Conservation (phyloP, 2,329 filamentous ascomycete genomes). For the Grosmannia clavigera region DNA sequence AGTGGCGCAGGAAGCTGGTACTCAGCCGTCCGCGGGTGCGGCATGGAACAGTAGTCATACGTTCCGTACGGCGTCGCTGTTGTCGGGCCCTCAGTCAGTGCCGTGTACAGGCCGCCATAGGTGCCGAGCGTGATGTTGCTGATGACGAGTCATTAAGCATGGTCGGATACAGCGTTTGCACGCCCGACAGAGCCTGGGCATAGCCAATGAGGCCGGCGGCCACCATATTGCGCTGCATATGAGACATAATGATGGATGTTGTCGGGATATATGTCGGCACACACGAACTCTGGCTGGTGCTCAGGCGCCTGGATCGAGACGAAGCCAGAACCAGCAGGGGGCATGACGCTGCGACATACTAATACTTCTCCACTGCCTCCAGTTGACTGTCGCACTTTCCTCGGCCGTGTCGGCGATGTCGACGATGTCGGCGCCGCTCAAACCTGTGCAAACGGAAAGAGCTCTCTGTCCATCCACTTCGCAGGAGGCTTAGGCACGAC, state of each 20-base stretch:
- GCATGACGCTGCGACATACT: not conserved
- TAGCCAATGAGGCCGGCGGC: not conserved
- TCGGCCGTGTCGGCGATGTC: not conserved
- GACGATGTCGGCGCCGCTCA: too few species aligned
- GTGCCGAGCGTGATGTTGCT: not conserved
- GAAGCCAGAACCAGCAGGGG: not conserved
- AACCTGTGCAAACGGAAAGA: not conserved
- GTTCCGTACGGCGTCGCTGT: not conserved
- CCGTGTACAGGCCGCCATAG: constrained; percentile 2
- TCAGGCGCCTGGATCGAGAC: too few species aligned
- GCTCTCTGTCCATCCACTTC: too few species aligned
- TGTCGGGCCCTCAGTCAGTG: not conserved
- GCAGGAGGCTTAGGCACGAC: too few species aligned
- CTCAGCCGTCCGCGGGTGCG: not conserved
- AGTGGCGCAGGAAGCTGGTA: not conserved
- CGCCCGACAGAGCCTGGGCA: not conserved
- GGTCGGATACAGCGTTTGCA: constrained; percentile 1
- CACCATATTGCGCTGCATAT: not conserved
- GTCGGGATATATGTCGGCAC: not conserved
- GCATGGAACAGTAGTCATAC: constrained; percentile 5
- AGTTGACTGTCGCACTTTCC: not conserved
- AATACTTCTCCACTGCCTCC: not conserved
- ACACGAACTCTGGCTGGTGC: not conserved
- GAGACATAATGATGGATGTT: not conserved
- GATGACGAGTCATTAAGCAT: not conserved